These are phyloP conservation scores for Eimeria acervulina DNA, from an alignment of 169 alveolate species.

Conservation along the genomic window DNA sequence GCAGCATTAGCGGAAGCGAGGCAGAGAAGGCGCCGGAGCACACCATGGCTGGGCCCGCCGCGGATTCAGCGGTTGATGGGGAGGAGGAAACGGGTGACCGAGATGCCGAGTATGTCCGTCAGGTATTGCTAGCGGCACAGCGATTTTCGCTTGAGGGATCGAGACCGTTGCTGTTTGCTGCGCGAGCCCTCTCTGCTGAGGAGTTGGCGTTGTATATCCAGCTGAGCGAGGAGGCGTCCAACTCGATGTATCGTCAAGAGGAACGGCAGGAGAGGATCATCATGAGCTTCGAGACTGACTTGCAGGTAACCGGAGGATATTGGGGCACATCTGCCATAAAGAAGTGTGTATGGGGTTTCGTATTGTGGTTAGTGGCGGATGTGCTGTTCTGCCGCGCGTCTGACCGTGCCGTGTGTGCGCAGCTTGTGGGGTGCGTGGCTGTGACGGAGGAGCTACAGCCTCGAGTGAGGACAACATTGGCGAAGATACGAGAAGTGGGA, in stretches of 20 bases:
- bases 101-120: slow-evolving; percentile 20
- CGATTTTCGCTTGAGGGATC: slow-evolving; percentile 61
- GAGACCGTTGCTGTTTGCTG: slow-evolving; percentile 39
- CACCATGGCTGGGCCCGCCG: not conserved
- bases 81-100: not conserved
- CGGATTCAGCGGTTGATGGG: not conserved
- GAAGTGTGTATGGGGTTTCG: not conserved
- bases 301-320: slow-evolving; percentile 32
- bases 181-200: slow-evolving; percentile 61
- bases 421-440: slow-evolving; percentile 71
- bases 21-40: not conserved
- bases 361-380: not conserved
- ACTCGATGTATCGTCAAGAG: slow-evolving; percentile 57
- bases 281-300: slow-evolving; percentile 65
- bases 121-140: slow-evolving; percentile 67
- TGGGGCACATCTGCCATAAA: not conserved
- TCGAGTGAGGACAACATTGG: slow-evolving; percentile 27
- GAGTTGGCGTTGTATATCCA: slow-evolving; percentile 58
- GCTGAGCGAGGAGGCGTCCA: slow-evolving; percentile 67
- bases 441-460: slow-evolving; percentile 67
- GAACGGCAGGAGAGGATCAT: slow-evolving; percentile 53
- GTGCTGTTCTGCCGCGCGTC: not conserved
- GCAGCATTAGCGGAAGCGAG: slow-evolving; percentile 45
- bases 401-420: slow-evolving; percentile 17
- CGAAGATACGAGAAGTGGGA: slow-evolving; percentile 40